Evolutionary conservation across 2,329 filamentous ascomycete species (phyloP), one percentile per base, ranked within the genome.

Genomic region (Tolypocladium nubicola): DNA sequence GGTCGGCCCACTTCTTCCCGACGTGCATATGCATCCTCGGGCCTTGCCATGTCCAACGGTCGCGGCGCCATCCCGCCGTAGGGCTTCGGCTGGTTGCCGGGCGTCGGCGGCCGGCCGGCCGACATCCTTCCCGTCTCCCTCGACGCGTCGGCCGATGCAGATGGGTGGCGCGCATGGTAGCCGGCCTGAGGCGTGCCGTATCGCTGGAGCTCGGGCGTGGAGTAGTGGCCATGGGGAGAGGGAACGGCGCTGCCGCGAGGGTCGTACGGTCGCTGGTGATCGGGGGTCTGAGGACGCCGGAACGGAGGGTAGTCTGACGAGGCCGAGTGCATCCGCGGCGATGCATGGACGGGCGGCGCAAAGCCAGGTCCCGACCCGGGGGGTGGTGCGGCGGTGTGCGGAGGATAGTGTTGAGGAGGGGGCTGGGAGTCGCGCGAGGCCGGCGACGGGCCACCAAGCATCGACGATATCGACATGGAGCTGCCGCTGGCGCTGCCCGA

Each of bases 251-350:
- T 71, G 30, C 72, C 73, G 64, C 79, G 73, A 43, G 71, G 73
- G 60, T 76, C 76, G 72, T 83, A 82, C 57, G 75, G 73, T 64
- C 82, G 78, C 52, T 79, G 76, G 60, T 85, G 84, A 50, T 90
- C 87, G n/a, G 88, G 88, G 0, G 87, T 90, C 58, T 88, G 84
- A 2, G 87, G 87, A 59, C 87, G 79, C 60, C 86, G 79, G 68
- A 81, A 87, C 6, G 80, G 77, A 55, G 74, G 75, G 60, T 87
- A 87, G 21, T 88, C 85, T 59, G 82, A 71, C 0, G 78, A 75
- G 2, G 78, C 72, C 33, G 77, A 76, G 58, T 77, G 78, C 74
- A 84, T 78, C 45, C 79, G 73, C 4, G 81, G 81, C 16, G 81
- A 84, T 2, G 78, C 79, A 59, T 83, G 80, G 2, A 82, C 67